phyloP scores from a whole-genome alignment of 2,329 filamentous ascomycete species.

The Tolypocladium capitatum region DNA sequence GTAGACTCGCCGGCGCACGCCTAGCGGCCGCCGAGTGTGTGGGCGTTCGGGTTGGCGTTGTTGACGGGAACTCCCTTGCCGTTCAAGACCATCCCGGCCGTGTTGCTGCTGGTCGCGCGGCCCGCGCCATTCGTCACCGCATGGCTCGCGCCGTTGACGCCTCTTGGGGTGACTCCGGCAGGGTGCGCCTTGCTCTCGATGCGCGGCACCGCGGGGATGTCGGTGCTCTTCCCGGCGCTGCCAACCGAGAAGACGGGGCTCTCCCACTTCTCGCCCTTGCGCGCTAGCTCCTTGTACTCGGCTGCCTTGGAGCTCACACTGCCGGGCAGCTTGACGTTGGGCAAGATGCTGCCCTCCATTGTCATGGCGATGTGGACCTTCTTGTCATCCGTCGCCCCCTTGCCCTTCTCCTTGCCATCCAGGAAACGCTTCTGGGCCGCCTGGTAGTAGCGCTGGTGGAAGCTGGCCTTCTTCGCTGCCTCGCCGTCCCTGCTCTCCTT shows the following conservation, averaged over 20 bases:
- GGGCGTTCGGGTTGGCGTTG: constrained; percentile 2
- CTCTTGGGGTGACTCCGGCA: constrained; percentile 2
- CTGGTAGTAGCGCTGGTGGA: constrained; percentile 72
- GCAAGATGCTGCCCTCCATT: constrained; percentile 80
- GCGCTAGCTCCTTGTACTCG: constrained; percentile 78
- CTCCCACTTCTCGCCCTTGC: constrained; percentile 87
- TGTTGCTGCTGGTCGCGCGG: constrained; percentile 7
- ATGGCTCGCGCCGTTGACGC: neutral
- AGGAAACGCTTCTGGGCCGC: constrained; percentile 62
- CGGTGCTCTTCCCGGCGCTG: constrained; percentile 54
- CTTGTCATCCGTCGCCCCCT: constrained; percentile 48
- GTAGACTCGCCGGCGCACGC: constrained; percentile 4
- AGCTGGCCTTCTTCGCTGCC: constrained; percentile 62
- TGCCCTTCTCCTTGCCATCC: constrained; percentile 66
- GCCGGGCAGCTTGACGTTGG: constrained; percentile 63
- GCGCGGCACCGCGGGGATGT: constrained; percentile 50
- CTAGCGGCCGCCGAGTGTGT: constrained; percentile 8
- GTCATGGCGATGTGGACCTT: constrained; percentile 46
- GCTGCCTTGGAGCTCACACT: constrained; percentile 89
- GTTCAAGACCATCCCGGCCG: constrained; percentile 1
- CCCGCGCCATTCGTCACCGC: neutral
- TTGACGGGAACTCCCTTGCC: neutral
- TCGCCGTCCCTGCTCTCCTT: constrained; percentile 39
- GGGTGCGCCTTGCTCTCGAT: constrained; percentile 31
- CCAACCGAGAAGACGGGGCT: constrained; percentile 88